phyloP scores from a whole-genome alignment of 164 flowering plant species.

The Piper betle region DNA sequence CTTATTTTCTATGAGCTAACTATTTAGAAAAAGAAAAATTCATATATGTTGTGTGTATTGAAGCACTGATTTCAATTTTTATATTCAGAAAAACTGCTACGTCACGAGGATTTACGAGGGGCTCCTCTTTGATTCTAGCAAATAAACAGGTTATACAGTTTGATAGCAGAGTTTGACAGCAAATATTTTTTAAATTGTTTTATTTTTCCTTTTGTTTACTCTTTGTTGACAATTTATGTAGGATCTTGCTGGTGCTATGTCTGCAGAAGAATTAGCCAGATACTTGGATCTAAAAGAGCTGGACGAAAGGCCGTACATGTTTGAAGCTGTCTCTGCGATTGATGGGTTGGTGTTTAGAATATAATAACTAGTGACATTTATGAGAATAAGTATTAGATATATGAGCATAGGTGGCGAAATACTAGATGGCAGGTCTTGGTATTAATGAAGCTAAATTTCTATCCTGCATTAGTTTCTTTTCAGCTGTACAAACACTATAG shows the following conservation, averaged over 20 bases:
- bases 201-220: not conserved
- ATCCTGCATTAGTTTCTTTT: not conserved
- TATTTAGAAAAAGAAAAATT: too few species aligned
- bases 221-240: constrained; percentile 15
- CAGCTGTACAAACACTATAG: not conserved
- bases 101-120: constrained; percentile 86
- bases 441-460: not conserved
- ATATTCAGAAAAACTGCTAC: constrained; percentile 68
- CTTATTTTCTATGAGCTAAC: too few species aligned
- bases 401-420: not conserved
- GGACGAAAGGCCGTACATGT: constrained; percentile 75
- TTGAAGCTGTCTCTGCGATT: constrained; percentile 79
- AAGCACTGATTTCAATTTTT: constrained; percentile 5
- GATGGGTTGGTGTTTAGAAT: constrained; percentile 48
- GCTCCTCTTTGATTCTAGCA: constrained; percentile 89
- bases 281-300: constrained; percentile 87
- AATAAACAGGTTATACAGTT: constrained; percentile 72
- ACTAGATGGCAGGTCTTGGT: not conserved
- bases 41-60: not conserved
- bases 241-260: constrained; percentile 72
- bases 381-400: not conserved
- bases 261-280: constrained; percentile 76
- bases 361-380: not conserved
- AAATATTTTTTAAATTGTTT: not conserved
- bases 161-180: too few species aligned